Evolutionary conservation across 164 flowering plant genomes (phyloP), one percentile per base, ranked within the genome.

Genomic region (Nymphaea colorata): DNA sequence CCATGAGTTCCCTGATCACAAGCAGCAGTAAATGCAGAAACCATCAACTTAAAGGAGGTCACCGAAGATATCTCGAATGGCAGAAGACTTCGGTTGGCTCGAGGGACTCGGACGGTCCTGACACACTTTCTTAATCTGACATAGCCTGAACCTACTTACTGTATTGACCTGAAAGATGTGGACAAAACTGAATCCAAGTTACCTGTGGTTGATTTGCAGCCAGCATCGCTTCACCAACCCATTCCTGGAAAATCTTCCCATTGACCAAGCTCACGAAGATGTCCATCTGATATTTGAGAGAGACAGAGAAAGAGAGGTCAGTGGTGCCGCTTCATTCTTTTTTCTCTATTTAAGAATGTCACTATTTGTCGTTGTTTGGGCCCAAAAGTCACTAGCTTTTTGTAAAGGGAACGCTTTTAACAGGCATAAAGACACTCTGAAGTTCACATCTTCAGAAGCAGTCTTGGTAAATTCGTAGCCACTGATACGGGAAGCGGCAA

Each of bases 141-240:
- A 15, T 41, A 59, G 0, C 14, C n/a, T 15, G 42, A 2, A 11
- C 18, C 36, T 41, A 14, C 25, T 47, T 41, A 41, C 5, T 4
- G 12, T 55, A 5, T n/a, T 25, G 6, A 25, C 15, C 16, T 55
- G 16, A 36, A 7, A 14, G 14, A 41, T 25, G 10, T 8, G 17
- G 41, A 41, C 3, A 36, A 11, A n/a, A 43, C 10, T 17, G 42
- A 42, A 43, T 43, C 71, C 83, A 51, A 51, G 57, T 78, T 79
- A 87, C 94, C 78, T 91, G 92, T 88, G 87, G 85, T 65, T 82
- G 88, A 68, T 87, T 86, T 59, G 94, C 91, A 76, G 86, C 57
- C 14, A 51, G 80, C 71, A 87, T 76, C 45, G 94, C 93, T 64
- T 89, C 89, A 66, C 83, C 75, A 61, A 86, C 89, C 89, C 89